Evolutionary conservation across 257 asterid genomes (phyloP).

Genomic region (Scutellaria baicalensis): DNA sequence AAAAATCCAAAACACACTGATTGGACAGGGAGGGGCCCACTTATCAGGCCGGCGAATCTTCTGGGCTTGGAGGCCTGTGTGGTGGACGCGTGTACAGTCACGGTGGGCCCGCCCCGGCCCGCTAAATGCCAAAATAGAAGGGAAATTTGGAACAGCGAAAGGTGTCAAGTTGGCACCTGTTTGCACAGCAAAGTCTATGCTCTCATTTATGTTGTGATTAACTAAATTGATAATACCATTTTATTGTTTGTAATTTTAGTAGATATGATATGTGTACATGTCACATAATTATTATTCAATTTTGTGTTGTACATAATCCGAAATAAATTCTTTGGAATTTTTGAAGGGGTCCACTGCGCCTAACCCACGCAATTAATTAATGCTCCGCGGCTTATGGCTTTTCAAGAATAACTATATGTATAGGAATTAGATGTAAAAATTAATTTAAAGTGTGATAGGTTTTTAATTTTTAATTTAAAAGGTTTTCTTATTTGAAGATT

Average conservation of each 20-base stretch:
- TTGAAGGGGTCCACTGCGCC: conserved; percentile 16
- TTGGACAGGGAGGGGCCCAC: conserved; percentile 42
- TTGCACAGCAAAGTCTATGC: neutral
- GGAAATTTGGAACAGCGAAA: neutral
- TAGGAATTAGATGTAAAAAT: too few species aligned
- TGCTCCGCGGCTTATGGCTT: conserved; percentile 25
- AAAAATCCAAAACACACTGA: conserved; percentile 35
- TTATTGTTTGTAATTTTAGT: too few species aligned
- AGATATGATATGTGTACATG: too few species aligned
- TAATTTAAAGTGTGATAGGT: too few species aligned
- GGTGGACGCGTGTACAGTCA: conserved; percentile 68
- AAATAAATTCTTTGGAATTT: neutral
- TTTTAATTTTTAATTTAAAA: too few species aligned
- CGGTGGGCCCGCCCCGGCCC: conserved; percentile 18
- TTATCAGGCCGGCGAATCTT: conserved; percentile 38
- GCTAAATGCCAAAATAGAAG: conserved; percentile 18
- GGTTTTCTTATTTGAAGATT: too few species aligned
- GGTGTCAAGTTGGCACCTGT: conserved; percentile 19
- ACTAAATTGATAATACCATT: neutral
- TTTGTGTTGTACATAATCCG: neutral
- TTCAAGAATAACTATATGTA: too few species aligned
- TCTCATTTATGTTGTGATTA: neutral
- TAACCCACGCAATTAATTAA: conserved; percentile 13
- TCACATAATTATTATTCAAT: neutral
- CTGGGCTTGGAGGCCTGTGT: conserved; percentile 16